Base-by-base conservation (phyloP, 805 yeast genomes). In the Starmerella stigmatis region DNA sequence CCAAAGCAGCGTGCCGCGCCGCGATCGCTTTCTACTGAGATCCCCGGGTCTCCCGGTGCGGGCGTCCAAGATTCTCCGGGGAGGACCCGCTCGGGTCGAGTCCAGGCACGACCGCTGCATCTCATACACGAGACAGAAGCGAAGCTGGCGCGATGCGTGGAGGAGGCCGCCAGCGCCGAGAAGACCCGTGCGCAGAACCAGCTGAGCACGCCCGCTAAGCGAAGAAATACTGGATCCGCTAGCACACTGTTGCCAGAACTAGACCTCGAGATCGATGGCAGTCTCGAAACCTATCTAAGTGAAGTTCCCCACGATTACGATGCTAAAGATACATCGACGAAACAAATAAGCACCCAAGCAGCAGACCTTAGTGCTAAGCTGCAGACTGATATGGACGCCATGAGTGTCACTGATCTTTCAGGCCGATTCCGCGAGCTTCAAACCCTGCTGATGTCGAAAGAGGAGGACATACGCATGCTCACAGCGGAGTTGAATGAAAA, bases 401-500 rank as follows among this genome's bases (percentile, higher is more conserved):
- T 17, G 4, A 19, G 17, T 28, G n/a, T 19, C 7, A 17, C 17
- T 21, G 16, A 32, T 8, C 16, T 38, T 4, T 27, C 11, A 12
- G 17, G 26, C 6, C 32, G 11, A 13, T 12, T 42, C 2, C 20
- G 17, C n/a, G 40, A 31, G 4, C 34, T 44, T 15, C 12, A 15
- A 20, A 10, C 29, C 10, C 26, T 23, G 23, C 43, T 50, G 9
- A 16, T 30, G 12, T 12, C 36, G 2, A 41, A 38, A 17, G 41
- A 36, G 13, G 30, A 17, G 4, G 45, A 48, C 17, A 30, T 44
- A 10, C 13, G 5, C 21, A 27, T 12, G 4, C 34, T 50, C 16
- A 37, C 27, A 16, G 36, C 26, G 1, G 41, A 35, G 15, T 23
- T 50, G 10, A 16, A 10, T 4, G 20, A 23, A 1, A 7, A 15